Conservation (phyloP, 2,329 filamentous ascomycete species). For the Amylocarpus encephaloides region DNA sequence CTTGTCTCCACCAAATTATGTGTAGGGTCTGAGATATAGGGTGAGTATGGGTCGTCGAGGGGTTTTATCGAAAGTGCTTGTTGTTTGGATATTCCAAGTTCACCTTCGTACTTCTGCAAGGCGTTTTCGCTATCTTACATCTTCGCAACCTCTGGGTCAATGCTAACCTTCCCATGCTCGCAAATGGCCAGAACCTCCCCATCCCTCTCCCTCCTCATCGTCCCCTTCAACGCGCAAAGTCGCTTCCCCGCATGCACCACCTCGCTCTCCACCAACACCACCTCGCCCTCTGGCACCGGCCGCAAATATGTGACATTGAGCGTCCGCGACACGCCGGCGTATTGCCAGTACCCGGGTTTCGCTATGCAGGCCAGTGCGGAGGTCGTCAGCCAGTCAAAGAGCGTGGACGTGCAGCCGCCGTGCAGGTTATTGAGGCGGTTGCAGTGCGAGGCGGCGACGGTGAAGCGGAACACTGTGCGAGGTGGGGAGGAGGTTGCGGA, state of each 20-base stretch:
- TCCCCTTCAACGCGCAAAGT: slow-evolving; percentile 45
- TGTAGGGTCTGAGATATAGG: too few relatives aligned
- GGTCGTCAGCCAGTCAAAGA: slow-evolving; percentile 63
- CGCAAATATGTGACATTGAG: slow-evolving; percentile 62
- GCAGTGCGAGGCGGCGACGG: slow-evolving; percentile 44
- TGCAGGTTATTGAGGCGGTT: slow-evolving; percentile 52
- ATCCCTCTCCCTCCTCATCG: slow-evolving; percentile 47
- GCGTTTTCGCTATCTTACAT: not conserved
- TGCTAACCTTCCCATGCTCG: slow-evolving; percentile 60
- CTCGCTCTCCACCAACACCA: slow-evolving; percentile 50
- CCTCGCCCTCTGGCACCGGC: slow-evolving; percentile 52
- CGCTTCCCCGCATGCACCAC: slow-evolving; percentile 53
- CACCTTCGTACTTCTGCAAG: not conserved
- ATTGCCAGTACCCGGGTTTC: slow-evolving; percentile 53
- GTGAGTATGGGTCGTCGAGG: not conserved
- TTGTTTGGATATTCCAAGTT: not conserved
- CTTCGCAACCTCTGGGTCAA: slow-evolving; percentile 38
- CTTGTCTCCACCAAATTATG: too few relatives aligned
- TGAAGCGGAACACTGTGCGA: slow-evolving; percentile 37
- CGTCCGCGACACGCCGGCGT: slow-evolving; percentile 58
- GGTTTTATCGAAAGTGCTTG: not conserved
- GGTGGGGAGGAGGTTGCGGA: slow-evolving; percentile 22
- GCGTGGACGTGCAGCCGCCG: slow-evolving; percentile 56
- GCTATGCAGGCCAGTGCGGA: slow-evolving; percentile 50
- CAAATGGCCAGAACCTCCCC: slow-evolving; percentile 49